Percentiles rank a stretch among this genome's conserved stretches.
Conservation (phyloP, 1,284 basidiomycete genomes). For the Rhodotorula sp. region DNA sequence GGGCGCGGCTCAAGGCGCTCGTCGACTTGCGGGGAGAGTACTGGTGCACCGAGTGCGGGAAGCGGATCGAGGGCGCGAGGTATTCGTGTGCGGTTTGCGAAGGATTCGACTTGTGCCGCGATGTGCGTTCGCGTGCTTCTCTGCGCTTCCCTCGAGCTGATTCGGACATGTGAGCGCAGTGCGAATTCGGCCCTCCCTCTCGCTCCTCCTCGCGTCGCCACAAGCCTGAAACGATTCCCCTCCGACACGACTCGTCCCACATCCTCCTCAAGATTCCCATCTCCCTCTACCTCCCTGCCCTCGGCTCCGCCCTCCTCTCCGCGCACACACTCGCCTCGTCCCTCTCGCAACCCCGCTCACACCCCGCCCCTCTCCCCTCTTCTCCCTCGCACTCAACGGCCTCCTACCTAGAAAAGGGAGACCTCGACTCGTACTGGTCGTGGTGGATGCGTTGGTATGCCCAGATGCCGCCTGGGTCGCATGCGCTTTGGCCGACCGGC, state of each 20-base stretch:
- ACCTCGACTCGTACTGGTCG: too few species aligned
- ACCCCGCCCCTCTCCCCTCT: background rate
- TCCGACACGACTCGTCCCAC: constrained; percentile 9
- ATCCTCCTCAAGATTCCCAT: constrained; percentile 29
- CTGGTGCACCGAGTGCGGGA: background rate
- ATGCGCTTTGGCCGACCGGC: too few species aligned
- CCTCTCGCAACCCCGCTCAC: background rate
- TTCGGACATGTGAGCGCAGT: background rate
- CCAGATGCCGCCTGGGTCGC: too few species aligned
- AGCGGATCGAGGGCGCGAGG: background rate
- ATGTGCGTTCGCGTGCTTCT: background rate
- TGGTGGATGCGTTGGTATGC: too few species aligned
- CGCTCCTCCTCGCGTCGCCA: background rate
- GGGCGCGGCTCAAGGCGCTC: background rate
- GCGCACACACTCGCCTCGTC: background rate
- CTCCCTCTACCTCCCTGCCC: background rate
- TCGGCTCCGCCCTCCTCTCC: background rate
- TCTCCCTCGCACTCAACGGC: background rate
- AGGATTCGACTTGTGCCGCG: background rate
- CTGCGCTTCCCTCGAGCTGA: background rate
- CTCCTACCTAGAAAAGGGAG: background rate
- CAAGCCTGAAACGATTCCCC: background rate
- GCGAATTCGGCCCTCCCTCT: constrained; percentile 7
- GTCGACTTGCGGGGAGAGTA: background rate
- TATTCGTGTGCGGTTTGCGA: constrained; percentile 8